Evolutionary conservation across 2,329 filamentous ascomycete genomes (phyloP), one percentile per base, ranked within the genome.

Genomic region (Sphaerulina vaccinii): DNA sequence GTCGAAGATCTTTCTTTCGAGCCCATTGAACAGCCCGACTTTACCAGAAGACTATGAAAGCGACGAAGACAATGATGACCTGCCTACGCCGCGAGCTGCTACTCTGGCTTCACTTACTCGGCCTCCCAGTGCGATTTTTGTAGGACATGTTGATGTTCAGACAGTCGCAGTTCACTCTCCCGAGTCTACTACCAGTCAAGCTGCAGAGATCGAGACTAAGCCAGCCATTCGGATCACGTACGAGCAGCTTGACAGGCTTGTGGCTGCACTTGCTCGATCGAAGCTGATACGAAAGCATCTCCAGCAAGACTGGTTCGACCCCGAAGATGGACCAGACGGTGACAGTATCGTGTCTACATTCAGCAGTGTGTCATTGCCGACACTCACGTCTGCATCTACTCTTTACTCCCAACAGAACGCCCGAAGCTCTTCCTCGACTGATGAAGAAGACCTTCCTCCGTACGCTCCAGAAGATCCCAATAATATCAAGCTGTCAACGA

Each of bases 251-350:
- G 61, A 64, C 48, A 49, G 54, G 40, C 49, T 65, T 13, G 52
- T 63, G 19, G 47, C 51, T 33, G 56, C 61, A 18, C 52, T 65
- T 22, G 62, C 60, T 15, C 52, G 53, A 24, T 60, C 58, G 16
- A 52, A 51, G n/a, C 38, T 63, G 47, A 32, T 65, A 19, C 55
- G 59, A 24, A 56, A 52, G 23, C 58, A 62, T 40, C 57, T 65
- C 1, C 37, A 45, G 2, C 57, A 54, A 48, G 57, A 60, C 18
- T 65, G 61, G 62, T 65, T 60, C 55, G 57, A 63, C 42, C 24
- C 41, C 1, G 54, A 59, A 2, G 58, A 59, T 35, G 52, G 56
- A 6, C 54, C 62, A 7, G 60, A 62, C 9, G 56, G 51, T 35
- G 56, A 59, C 16, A 56, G 52, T 19, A 51, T 54, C 16, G 51